Evolutionary conservation across 1,139 yeast species (phyloP).

Genomic region (Komagataea norvegica): DNA sequence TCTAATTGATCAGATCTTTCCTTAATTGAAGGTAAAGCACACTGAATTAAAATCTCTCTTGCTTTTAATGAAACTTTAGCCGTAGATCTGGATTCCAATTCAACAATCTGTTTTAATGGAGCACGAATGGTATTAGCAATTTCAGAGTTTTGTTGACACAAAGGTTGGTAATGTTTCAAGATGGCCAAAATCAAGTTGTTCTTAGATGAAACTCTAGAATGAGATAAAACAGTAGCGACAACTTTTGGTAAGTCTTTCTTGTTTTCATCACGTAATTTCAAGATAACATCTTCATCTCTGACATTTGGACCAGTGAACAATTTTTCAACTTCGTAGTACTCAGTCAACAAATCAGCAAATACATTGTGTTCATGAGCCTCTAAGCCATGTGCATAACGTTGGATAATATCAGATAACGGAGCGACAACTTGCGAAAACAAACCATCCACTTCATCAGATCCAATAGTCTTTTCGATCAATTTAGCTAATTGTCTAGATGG

Average conservation of each 20-base stretch:
- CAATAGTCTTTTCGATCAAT: constrained; percentile 39
- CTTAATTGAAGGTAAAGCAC: constrained; percentile 91
- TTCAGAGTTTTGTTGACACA: constrained; percentile 59
- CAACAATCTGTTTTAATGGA: constrained; percentile 73
- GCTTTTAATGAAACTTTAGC: constrained; percentile 96
- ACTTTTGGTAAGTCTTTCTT: constrained; percentile 73
- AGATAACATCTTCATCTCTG: constrained; percentile 83
- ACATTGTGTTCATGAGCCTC: constrained; percentile 78
- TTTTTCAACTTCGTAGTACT: constrained; percentile 73
- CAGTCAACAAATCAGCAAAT: constrained; percentile 62
- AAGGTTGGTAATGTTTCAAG: constrained; percentile 73
- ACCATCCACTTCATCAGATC: constrained; percentile 43
- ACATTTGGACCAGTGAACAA: constrained; percentile 69
- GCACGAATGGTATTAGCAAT: constrained; percentile 69
- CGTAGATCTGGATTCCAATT: constrained; percentile 81
- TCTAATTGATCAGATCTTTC: constrained; percentile 97
- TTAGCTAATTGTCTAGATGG: constrained; percentile 84
- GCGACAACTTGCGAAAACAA: constrained; percentile 54
- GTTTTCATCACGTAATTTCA: constrained; percentile 82
- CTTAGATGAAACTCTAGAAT: constrained; percentile 89
- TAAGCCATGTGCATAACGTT: constrained; percentile 68
- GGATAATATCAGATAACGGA: constrained; percentile 71
- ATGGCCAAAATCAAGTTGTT: constrained; percentile 86
- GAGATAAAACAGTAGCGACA: constrained; percentile 71
- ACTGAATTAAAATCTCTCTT: constrained; percentile 91